Conservation (phyloP, 78 protist species). For the Dictyostelium intermedium region DNA sequence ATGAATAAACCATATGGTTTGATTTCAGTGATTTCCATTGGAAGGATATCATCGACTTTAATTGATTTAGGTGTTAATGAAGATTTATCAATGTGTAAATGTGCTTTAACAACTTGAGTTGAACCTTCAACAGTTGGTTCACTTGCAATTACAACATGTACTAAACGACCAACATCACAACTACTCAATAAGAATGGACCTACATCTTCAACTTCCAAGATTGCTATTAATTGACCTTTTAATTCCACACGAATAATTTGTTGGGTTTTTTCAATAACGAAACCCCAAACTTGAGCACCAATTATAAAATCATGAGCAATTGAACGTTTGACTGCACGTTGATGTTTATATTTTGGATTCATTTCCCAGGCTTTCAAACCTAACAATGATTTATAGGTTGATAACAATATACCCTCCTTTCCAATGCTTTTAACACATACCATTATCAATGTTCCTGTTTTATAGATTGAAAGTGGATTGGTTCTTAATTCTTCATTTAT, state of each 20-base stretch:
- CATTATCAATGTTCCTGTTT: background rate
- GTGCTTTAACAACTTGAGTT: background rate
- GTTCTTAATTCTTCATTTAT: background rate
- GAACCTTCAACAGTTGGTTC: conserved; percentile 1
- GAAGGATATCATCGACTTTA: background rate
- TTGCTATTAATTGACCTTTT: background rate
- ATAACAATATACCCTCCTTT: background rate
- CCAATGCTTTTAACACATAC: background rate
- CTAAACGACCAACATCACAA: background rate
- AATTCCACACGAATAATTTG: conserved; percentile 7
- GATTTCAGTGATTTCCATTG: background rate
- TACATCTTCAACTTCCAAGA: background rate
- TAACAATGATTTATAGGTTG: background rate
- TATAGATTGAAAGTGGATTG: background rate
- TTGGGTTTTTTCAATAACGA: background rate
- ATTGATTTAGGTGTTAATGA: background rate
- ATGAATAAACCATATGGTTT: conserved; percentile 11
- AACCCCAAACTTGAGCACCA: conserved; percentile 2
- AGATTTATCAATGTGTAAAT: background rate
- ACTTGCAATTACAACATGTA: background rate
- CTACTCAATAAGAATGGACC: background rate
- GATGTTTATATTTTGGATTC: conserved; percentile 22
- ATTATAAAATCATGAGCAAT: background rate
- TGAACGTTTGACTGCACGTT: background rate
- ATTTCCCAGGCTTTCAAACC: background rate